phyloP scores from a whole-genome alignment of 805 yeast genomes.

The Yarrowia porcina region DNA sequence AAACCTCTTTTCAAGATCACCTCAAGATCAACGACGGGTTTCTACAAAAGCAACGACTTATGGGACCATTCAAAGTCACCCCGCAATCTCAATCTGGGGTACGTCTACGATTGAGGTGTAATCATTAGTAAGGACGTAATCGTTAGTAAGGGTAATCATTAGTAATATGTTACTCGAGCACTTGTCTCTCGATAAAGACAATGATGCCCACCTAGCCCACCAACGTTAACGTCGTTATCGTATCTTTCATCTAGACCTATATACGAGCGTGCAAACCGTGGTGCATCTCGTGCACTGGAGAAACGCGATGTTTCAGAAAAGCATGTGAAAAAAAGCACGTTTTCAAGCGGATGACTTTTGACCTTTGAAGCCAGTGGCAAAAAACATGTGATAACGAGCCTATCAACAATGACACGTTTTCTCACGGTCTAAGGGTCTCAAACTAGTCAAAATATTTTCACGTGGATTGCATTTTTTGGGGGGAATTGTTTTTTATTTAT shows the following conservation, averaged over 20 bases:
- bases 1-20: too few species aligned
- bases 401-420: too few species aligned
- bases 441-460: too few species aligned
- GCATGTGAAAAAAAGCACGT: not conserved
- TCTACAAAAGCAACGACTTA: not conserved
- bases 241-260: not conserved
- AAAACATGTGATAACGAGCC: not conserved
- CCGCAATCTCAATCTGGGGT: not conserved
- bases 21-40: too few species aligned
- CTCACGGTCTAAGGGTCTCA: too few species aligned
- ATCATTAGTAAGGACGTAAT: too few species aligned
- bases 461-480: too few species aligned
- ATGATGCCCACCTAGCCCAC: too few species aligned
- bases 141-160: too few species aligned
- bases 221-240: not conserved
- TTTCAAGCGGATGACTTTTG: not conserved
- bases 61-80: not conserved
- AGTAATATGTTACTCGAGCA: not conserved
- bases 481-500: too few species aligned
- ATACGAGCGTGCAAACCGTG: not conserved
- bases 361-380: not conserved
- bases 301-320: not conserved
- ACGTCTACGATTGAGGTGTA: too few species aligned
- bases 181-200: too few species aligned
- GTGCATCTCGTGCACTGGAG: not conserved